Evolutionary conservation across 345 rosid genomes (phyloP), one percentile per base, ranked within the genome.

Genomic region (Schrenkiella parvula): DNA sequence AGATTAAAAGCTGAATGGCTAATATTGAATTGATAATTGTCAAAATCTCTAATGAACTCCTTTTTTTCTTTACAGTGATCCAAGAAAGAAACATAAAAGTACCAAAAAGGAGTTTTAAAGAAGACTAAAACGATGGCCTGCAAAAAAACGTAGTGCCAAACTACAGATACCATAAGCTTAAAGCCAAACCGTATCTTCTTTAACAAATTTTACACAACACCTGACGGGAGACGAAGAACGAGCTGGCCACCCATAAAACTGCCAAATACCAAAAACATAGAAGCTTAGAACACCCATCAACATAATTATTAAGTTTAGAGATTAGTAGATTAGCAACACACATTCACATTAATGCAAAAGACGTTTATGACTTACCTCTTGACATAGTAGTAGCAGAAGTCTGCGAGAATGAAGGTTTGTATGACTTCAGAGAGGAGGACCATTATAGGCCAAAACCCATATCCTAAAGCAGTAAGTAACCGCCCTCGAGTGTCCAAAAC

Each of bases 211-310:
- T 47, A 89, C 66, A 92, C 98, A 42, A 90, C 96, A 31, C 92
- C 96, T 17, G 98, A 87, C 11, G 98, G 98, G 23, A 92, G 89
- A 50, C 96, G 93, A 23, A 92, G 90, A 76, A 90, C 89, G 4
- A 92, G 95, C 59, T 88, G 96, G 37, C 96, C 98, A 42, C 96
- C 98, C 68, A 90, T 53, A 19, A 92, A 81, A 64, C 98, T 92
- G 85, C 70, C 17, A 3, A 54, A 22, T 19, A 57, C 35, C 44
- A 53, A 58, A 43, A 34, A 47, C 38, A 68, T 23, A n/a, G 17
- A 23, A 19, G 17, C 23, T 55, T 13, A 34, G 4, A 54, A 55
- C 34, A 65, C 25, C 7, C 43, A 18, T 37, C 52, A 50, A 28
- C 50, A 61, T 14, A 60, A 28, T 5, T 28, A 41, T 3, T 1